phyloP scores from a whole-genome alignment of 306 rosid species.

The Quercus wislizeni region DNA sequence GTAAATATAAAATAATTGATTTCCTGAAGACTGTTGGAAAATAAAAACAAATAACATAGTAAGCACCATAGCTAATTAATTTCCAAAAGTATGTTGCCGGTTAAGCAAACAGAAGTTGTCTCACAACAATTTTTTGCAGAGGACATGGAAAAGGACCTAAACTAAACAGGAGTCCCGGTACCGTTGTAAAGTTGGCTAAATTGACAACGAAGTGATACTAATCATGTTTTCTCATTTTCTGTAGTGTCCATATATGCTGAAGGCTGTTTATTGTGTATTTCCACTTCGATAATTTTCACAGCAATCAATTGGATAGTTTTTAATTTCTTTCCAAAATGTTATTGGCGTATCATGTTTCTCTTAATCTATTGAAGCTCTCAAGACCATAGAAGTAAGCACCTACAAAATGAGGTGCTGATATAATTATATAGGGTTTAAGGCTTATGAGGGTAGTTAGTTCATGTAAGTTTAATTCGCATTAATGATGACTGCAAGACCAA shows the following conservation, averaged over 20 bases:
- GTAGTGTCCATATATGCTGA: background rate
- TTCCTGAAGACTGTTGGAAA: background rate
- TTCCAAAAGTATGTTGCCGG: conserved; percentile 23
- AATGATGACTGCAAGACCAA: no score
- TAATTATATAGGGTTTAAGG: no score
- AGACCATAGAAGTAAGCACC: no score
- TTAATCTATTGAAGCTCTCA: no score
- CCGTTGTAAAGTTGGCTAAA: conserved; percentile 11
- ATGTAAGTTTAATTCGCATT: no score
- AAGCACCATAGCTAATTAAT: conserved; percentile 26
- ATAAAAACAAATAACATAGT: background rate
- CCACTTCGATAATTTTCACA: conserved; percentile 13
- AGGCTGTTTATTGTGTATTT: conserved; percentile 15
- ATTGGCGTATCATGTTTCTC: no score
- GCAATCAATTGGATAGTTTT: background rate
- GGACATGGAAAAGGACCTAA: conserved; percentile 59
- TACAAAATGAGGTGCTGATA: no score
- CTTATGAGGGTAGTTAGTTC: no score
- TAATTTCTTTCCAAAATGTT: no score
- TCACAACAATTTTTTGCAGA: conserved; percentile 50
- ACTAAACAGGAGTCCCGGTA: conserved; percentile 23
- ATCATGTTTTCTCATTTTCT: conserved; percentile 32
- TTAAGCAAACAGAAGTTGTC: conserved; percentile 31
- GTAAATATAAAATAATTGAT: background rate
- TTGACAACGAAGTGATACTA: conserved; percentile 39